These are phyloP conservation scores for Hippophae rhamnoides DNA, from an alignment of 306 rosid genomes.

Conservation along the genomic window DNA sequence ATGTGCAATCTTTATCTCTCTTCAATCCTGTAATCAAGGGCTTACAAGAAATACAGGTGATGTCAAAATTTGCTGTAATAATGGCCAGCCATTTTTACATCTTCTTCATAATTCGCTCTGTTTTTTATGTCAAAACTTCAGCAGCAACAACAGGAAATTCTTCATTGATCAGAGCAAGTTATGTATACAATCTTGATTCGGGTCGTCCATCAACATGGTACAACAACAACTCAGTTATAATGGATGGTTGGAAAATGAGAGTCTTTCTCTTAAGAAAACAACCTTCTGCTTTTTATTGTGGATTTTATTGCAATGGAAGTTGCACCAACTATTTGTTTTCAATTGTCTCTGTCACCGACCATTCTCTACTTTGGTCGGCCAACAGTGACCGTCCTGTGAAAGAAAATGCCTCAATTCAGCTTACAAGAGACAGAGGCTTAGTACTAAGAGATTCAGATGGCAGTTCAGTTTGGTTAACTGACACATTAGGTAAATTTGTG, in stretches of 20 bases:
- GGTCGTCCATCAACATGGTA: slow-evolving; percentile 13
- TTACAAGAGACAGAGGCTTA: slow-evolving; percentile 4
- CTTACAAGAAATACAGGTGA: too few species aligned
- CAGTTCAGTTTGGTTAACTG: background rate
- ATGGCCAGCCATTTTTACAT: background rate
- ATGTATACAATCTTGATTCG: slow-evolving; percentile 2
- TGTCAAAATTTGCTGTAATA: background rate
- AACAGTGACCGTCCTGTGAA: background rate
- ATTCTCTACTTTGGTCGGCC: slow-evolving; percentile 10
- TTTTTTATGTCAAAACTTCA: background rate
- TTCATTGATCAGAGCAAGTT: slow-evolving; percentile 3
- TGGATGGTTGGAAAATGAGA: slow-evolving; percentile 12
- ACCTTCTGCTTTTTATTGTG: slow-evolving; percentile 1
- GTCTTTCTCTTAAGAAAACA: slow-evolving; percentile 1
- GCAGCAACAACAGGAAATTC: background rate
- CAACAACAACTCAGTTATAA: slow-evolving; percentile 8
- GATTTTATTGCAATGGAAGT: slow-evolving; percentile 3
- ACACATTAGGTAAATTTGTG: slow-evolving; percentile 5
- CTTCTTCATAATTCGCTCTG: background rate
- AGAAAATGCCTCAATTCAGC: slow-evolving; percentile 1
- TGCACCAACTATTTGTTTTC: background rate
- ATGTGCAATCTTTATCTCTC: background rate
- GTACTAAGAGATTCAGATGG: slow-evolving; percentile 3
- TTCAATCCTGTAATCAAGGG: background rate
- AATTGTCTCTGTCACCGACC: slow-evolving; percentile 1